Evolutionary conservation across 2,329 filamentous ascomycete genomes (phyloP).

Genomic region (Trichoderma sp.): DNA sequence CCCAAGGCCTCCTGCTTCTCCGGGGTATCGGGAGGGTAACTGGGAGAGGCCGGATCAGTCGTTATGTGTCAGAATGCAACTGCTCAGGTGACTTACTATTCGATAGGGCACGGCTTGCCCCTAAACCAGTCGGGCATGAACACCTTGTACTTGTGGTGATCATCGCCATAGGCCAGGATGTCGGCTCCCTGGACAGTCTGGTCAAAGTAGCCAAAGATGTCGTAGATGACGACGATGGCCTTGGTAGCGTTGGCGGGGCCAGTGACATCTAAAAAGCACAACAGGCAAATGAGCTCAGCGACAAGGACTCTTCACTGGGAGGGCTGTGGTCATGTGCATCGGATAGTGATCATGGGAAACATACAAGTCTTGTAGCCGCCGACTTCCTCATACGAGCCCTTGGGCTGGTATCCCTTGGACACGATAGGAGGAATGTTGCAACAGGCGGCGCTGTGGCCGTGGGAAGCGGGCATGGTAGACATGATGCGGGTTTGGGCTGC

Average conservation of each 20-base stretch:
- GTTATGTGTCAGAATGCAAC: neutral
- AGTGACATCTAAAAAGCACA: conserved; percentile 41
- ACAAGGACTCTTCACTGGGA: neutral
- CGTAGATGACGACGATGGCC: conserved; percentile 61
- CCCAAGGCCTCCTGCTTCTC: conserved; percentile 61
- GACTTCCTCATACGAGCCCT: conserved; percentile 57
- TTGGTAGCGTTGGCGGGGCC: conserved; percentile 50
- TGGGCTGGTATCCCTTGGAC: conserved; percentile 52
- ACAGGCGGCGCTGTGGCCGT: conserved; percentile 56
- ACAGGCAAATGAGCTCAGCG: neutral
- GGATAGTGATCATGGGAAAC: conserved; percentile 7
- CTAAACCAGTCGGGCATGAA: conserved; percentile 93
- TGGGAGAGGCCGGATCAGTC: conserved; percentile 25
- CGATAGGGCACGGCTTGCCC: conserved; percentile 62
- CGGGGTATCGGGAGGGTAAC: conserved; percentile 61
- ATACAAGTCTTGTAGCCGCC: conserved; percentile 54
- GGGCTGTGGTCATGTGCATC: neutral
- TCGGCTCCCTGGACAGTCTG: conserved; percentile 71
- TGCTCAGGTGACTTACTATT: conserved; percentile 37
- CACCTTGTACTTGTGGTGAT: conserved; percentile 70
- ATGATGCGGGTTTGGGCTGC: conserved; percentile 33
- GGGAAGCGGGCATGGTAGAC: conserved; percentile 51
- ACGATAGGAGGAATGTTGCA: conserved; percentile 59
- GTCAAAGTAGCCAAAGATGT: conserved; percentile 69
- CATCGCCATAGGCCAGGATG: conserved; percentile 56